These are phyloP conservation scores for Epichloe gansuensis DNA, from an alignment of 2,329 filamentous ascomycete genomes.

Conservation along the genomic window DNA sequence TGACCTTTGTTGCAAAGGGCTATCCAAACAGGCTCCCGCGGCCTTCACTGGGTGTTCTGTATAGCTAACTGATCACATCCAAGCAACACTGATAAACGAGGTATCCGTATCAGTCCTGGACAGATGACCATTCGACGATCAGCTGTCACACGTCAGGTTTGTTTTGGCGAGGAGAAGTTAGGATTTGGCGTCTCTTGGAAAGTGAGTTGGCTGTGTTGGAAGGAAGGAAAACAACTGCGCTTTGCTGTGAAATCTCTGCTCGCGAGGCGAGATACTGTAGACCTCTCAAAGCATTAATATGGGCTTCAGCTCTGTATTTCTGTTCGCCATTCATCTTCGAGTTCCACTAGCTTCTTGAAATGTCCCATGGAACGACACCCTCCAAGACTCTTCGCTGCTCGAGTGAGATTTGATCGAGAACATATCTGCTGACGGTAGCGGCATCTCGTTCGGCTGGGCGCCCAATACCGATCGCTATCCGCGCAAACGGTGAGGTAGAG, in stretches of 20 bases:
- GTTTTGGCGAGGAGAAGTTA: too few species aligned
- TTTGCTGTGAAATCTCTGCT: background rate
- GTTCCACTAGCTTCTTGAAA: conserved; percentile 36
- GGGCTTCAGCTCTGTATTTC: conserved; percentile 8
- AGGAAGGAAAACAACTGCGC: too few species aligned
- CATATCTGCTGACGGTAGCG: conserved; percentile 61
- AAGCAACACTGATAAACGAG: too few species aligned
- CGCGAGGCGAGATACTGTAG: background rate
- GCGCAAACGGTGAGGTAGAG: conserved; percentile 31
- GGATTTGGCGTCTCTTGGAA: too few species aligned
- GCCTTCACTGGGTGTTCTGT: too few species aligned
- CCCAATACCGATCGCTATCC: conserved; percentile 81
- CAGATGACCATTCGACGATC: too few species aligned
- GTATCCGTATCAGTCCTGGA: too few species aligned
- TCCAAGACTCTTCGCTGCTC: conserved; percentile 40
- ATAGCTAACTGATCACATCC: too few species aligned
- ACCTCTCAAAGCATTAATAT: background rate
- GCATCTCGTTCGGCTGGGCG: conserved; percentile 58
- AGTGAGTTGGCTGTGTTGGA: too few species aligned
- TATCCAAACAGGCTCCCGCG: too few species aligned
- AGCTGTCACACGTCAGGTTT: too few species aligned
- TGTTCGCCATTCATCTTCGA: conserved; percentile 28
- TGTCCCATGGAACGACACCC: conserved; percentile 35
- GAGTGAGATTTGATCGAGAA: conserved; percentile 54
- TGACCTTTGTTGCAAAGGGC: too few species aligned